These are phyloP conservation scores for Crotalaria pallida DNA, from an alignment of 306 rosid genomes.

Conservation along the genomic window DNA sequence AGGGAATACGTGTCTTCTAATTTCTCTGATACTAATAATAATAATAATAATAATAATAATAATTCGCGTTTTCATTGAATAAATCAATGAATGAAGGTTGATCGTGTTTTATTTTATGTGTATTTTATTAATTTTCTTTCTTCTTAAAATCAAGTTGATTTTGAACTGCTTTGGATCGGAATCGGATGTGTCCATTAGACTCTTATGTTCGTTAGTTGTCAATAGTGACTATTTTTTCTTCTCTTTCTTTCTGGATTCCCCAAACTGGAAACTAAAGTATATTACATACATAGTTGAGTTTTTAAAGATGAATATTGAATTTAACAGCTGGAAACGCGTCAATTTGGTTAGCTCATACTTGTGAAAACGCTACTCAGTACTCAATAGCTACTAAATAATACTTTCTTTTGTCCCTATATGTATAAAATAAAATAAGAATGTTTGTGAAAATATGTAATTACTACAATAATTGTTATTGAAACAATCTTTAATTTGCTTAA, in stretches of 20 bases:
- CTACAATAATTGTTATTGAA: neutral
- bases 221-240: neutral
- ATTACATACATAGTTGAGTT: neutral
- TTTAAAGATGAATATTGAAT: neutral
- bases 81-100: neutral
- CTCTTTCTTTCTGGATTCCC: too few species aligned
- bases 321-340: neutral
- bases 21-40: constrained; percentile 27
- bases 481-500: neutral
- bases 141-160: neutral
- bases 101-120: neutral
- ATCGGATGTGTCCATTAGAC: neutral
- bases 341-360: neutral
- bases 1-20: constrained; percentile 71
- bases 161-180: neutral
- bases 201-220: neutral
- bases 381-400: too few species aligned
- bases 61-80: constrained; percentile 36
- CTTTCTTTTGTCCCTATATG: too few species aligned
- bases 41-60: too few species aligned
- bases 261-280: too few species aligned
- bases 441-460: too few species aligned
- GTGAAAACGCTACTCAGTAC: neutral
- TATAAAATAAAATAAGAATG: too few species aligned
- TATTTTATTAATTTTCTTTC: neutral